phyloP scores from a whole-genome alignment of 2,329 filamentous ascomycete species.

The Biscogniauxia sp. region DNA sequence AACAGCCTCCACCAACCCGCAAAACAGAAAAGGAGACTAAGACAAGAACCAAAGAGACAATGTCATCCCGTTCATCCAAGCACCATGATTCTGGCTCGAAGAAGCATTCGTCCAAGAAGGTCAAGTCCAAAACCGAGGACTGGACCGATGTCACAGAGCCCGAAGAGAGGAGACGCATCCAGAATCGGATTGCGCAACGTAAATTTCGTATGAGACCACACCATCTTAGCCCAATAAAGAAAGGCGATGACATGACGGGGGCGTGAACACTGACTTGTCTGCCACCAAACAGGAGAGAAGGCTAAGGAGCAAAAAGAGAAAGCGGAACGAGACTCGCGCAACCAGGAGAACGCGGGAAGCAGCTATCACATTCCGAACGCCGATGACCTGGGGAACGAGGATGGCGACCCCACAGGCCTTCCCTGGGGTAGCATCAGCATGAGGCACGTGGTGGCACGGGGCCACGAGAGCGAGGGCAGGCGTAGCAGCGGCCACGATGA shows the following conservation, averaged over 20 bases:
- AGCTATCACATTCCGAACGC: constrained; percentile 62
- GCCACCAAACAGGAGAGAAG: constrained; percentile 60
- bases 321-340: constrained; percentile 60
- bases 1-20: background rate
- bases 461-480: constrained; percentile 48
- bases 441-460: constrained; percentile 49
- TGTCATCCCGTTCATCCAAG: constrained; percentile 34
- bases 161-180: constrained; percentile 69
- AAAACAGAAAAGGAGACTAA: constrained; percentile 10
- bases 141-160: constrained; percentile 70
- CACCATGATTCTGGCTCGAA: constrained; percentile 34
- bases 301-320: constrained; percentile 65
- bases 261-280: constrained; percentile 7
- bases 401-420: constrained; percentile 59
- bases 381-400: constrained; percentile 50
- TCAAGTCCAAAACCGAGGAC: constrained; percentile 51
- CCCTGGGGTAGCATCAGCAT: constrained; percentile 72
- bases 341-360: constrained; percentile 61
- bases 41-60: constrained; percentile 13
- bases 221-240: background rate
- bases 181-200: constrained; percentile 73
- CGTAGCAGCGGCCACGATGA: constrained; percentile 28
- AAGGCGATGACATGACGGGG: background rate
- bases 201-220: constrained; percentile 63
- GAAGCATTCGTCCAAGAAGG: constrained; percentile 38